Evolutionary conservation across 148 eudicot species (phyloP), one percentile per base, ranked within the genome.

Genomic region (Rhododendron simsii): DNA sequence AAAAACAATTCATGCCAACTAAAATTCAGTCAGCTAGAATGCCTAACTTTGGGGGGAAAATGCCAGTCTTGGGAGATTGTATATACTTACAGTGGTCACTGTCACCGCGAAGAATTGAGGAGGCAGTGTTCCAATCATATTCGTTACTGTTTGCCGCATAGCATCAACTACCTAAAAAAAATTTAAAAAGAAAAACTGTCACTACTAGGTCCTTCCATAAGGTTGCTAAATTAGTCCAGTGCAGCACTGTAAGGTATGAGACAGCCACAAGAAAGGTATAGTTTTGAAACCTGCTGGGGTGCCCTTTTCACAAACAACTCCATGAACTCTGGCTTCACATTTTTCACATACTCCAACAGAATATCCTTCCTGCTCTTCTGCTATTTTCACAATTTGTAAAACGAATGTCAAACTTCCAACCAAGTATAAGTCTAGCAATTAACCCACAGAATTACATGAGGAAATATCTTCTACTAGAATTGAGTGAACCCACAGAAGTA

Each of bases 91-190:
- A 55, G 98, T 95, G 28, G 96, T 94, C 41, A 95, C 97, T 35
- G 97, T 95, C 39, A 95, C 93, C 14, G 96, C 86, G 87, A 95
- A 95, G 84, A 94, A 95, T 57, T 95, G 98, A 37, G 98, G 97
- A 76, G 98, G 98, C 79, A 95, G 89, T 53, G 97, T 94, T 61
- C 98, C 98, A 82, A 95, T 95, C 98, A 95, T 95, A 86, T 94
- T 95, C 73, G 98, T 92, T 37, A 95, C 96, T 11, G 98, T 95
- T 87, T 94, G 96, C 63, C 98, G 98, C 98, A 95, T 95, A 33
- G 98, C 98, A 81, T 95, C 98, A 86, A 95, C 98, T 80, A 95
- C 94, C 98, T 95, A 88, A 44, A 82, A 30, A 84, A 59, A 18
- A 78, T 3, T 67, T 3, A 33, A 76, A 76, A 83, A 57, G 15